Conservation (phyloP, 306 rosid genomes). For the Lagenaria siceraria region DNA sequence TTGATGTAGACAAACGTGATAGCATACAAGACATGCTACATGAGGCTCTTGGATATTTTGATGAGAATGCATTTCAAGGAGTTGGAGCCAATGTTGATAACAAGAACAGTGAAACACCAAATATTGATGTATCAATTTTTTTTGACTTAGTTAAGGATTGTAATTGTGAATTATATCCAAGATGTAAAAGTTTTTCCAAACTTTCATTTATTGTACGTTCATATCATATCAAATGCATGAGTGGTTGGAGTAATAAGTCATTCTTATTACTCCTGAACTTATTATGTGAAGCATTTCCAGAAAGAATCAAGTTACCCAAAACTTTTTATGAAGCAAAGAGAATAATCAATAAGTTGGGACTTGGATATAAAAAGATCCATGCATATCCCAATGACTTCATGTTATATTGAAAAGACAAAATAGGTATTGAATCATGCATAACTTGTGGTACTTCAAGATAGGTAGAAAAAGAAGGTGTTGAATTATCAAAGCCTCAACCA, state of each 20-base stretch:
- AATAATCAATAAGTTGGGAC: neutral
- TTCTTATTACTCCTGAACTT: neutral
- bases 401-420: neutral
- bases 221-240: no score
- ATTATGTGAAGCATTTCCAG: neutral
- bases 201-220: no score
- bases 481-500: neutral
- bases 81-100: neutral
- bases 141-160: no score
- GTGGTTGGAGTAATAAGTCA: no score
- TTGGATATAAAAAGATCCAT: neutral
- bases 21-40: neutral
- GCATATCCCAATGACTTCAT: neutral
- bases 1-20: neutral
- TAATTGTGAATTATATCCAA: no score
- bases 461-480: neutral
- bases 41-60: neutral
- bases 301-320: neutral
- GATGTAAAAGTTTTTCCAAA: no score
- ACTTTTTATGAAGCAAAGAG: no score
- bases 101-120: no score
- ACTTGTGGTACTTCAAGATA: neutral
- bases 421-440: neutral
- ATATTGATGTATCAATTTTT: no score
- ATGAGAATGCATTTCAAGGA: neutral